phyloP scores from a whole-genome alignment of 83 land plant species.

The Picea abies region DNA sequence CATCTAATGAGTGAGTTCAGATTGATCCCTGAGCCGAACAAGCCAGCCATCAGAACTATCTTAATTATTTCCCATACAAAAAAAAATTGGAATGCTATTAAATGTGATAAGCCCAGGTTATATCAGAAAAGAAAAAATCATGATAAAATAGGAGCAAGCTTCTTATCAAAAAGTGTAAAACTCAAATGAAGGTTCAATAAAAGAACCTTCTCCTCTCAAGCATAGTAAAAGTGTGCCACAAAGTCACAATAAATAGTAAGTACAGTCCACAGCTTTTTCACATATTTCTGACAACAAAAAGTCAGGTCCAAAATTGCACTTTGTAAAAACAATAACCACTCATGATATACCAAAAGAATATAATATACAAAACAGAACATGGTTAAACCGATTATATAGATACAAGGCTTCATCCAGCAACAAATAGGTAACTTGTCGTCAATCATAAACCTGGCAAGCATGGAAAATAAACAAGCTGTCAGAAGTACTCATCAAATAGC shows the following conservation, averaged over 20 bases:
- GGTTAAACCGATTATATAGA: conserved; percentile 4
- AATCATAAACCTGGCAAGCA: conserved; percentile 4
- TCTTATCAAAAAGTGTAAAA: too few relatives aligned
- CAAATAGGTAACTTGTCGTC: neutral
- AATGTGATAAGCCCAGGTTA: too few relatives aligned
- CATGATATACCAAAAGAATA: conserved; percentile 17
- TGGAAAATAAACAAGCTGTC: too few relatives aligned
- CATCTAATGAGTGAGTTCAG: too few relatives aligned
- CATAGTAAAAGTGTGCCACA: neutral
- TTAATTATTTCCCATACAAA: too few relatives aligned
- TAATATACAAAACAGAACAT: conserved; percentile 6
- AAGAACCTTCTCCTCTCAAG: conserved; percentile 13
- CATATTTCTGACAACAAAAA: neutral
- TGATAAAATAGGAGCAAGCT: too few relatives aligned
- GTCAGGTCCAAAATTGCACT: neutral
- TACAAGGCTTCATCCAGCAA: conserved; percentile 17
- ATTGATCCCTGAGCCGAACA: too few relatives aligned
- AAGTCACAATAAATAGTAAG: neutral
- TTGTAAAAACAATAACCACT: conserved; percentile 6
- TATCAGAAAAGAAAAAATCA: too few relatives aligned
- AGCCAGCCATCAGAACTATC: too few relatives aligned
- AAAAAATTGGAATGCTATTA: too few relatives aligned
- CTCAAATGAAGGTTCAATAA: neutral
- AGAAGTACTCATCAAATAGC: neutral
- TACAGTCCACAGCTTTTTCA: conserved; percentile 2